Evolutionary conservation across 2,329 filamentous ascomycete species (phyloP).

Genomic region (Bisporella sp.): DNA sequence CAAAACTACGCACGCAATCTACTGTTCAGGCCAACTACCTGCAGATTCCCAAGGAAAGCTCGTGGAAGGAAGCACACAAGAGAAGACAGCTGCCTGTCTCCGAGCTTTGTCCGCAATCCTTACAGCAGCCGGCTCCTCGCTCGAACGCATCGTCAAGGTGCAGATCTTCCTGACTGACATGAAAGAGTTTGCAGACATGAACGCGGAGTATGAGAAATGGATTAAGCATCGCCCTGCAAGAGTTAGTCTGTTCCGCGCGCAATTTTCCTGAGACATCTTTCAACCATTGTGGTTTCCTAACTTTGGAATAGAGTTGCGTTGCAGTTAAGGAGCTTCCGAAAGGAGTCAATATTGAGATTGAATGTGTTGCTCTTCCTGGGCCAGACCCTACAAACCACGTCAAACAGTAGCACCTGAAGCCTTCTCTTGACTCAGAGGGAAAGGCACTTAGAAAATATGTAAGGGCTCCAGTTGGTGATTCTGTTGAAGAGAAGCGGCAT

Average conservation of each 20-base stretch:
- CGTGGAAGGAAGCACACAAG: conserved; percentile 42
- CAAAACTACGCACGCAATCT: conserved; percentile 58
- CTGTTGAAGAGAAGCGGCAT: too few species aligned
- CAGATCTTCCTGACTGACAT: conserved; percentile 90
- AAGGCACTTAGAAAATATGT: too few species aligned
- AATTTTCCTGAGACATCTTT: too few species aligned
- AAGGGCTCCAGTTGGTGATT: too few species aligned
- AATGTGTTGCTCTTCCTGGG: conserved; percentile 69
- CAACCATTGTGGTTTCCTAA: too few species aligned
- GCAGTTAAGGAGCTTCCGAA: conserved; percentile 85
- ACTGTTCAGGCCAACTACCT: conserved; percentile 50
- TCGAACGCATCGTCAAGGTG: conserved; percentile 82
- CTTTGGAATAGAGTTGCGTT: conserved; percentile 56
- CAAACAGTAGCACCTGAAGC: too few species aligned
- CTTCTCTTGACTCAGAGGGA: too few species aligned
- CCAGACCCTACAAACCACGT: not conserved
- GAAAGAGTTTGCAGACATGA: conserved; percentile 82
- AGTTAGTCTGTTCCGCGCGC: too few species aligned
- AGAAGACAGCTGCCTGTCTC: conserved; percentile 58
- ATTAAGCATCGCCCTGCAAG: conserved; percentile 80
- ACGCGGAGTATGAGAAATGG: conserved; percentile 76
- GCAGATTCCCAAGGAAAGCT: conserved; percentile 22
- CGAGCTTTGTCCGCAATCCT: conserved; percentile 81
- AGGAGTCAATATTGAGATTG: conserved; percentile 82
- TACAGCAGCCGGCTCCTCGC: conserved; percentile 68